phyloP scores from a whole-genome alignment of 306 rosid genomes.

The Glycyrrhiza uralensis region DNA sequence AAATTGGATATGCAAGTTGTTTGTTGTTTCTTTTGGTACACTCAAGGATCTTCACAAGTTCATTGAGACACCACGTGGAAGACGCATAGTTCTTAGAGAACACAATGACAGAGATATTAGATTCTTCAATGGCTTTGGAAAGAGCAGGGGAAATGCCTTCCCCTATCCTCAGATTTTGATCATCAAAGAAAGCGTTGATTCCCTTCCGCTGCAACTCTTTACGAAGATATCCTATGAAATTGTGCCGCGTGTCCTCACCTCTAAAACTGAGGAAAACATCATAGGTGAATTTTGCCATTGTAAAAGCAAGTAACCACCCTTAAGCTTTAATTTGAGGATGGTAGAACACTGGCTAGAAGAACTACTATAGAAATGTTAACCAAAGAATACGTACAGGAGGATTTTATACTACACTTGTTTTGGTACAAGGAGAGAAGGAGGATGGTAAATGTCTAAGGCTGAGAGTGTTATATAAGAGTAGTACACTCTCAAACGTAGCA shows the following conservation, averaged over 20 bases:
- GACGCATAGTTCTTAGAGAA: neutral
- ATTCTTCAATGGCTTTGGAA: neutral
- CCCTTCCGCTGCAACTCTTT: neutral
- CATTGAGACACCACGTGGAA: conserved; percentile 15
- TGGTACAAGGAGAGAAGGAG: too few relatives aligned
- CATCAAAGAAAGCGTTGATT: neutral
- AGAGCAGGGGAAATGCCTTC: neutral
- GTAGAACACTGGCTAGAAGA: too few relatives aligned
- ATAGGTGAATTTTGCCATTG: too few relatives aligned
- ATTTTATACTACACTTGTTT: too few relatives aligned
- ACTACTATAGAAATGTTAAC: too few relatives aligned
- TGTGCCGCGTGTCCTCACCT: too few relatives aligned
- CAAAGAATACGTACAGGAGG: too few relatives aligned
- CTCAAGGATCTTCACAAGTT: neutral
- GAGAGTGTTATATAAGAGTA: too few relatives aligned
- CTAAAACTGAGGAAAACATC: conserved; percentile 11
- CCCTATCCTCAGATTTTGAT: neutral
- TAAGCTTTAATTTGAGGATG: too few relatives aligned
- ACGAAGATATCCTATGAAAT: neutral
- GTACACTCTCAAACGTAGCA: too few relatives aligned
- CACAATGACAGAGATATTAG: neutral
- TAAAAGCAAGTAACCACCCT: too few relatives aligned
- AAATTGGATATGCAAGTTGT: neutral
- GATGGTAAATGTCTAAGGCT: too few relatives aligned
- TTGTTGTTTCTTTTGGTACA: neutral